Evolutionary conservation across 2,329 filamentous ascomycete species (phyloP), one percentile per base, ranked within the genome.

Genomic region (Pseudocercospora crystallina): DNA sequence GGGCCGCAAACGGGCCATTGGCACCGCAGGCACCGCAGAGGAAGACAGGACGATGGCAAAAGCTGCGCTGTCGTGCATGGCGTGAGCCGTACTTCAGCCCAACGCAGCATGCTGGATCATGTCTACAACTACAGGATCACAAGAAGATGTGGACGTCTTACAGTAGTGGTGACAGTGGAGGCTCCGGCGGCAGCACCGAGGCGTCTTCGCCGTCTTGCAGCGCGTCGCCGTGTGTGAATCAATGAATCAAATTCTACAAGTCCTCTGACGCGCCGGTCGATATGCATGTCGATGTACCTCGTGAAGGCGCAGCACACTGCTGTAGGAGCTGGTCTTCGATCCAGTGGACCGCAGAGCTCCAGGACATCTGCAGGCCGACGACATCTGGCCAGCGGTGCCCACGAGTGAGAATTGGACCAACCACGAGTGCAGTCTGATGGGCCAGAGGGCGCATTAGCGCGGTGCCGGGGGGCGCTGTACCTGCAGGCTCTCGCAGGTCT

Each of bases 381-480:
- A 54, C 32, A 47, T 54, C 31, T 57, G 54, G 48, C 51, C 43
- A 36, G 34, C 31, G 43, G 46, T 26, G 20, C 20, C 20, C 20
- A 26, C 20, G 20, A 26, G 20, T 26, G 20, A 26, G 20, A 26
- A 7, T 26, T 26, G 51, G 43, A 47, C 47, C 51, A 49, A 49
- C 47, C 48, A 45, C 48, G 48, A 40, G 42, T 37, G 49, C 49
- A 51, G 43, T 17, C 26, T 40, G 31, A 38, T 45, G 49, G 32
- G 43, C 45, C 29, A 17, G 40, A 11, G 26, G 34, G 35, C 35
- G 39, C 43, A 47, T 43, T 54, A 51, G 47, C 43, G 52, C 47
- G 36, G 40, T 45, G 47, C 52, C 43, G 52, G 52, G 51, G 43
- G 48, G 17, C 40, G 38, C 49, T 20, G 55, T 52, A 51, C 48